A percentile compares a stretch with the other conserved stretches of the same genome.
phyloP scores from a whole-genome alignment of 139 green algal species.

The Coelastrella sp. region DNA sequence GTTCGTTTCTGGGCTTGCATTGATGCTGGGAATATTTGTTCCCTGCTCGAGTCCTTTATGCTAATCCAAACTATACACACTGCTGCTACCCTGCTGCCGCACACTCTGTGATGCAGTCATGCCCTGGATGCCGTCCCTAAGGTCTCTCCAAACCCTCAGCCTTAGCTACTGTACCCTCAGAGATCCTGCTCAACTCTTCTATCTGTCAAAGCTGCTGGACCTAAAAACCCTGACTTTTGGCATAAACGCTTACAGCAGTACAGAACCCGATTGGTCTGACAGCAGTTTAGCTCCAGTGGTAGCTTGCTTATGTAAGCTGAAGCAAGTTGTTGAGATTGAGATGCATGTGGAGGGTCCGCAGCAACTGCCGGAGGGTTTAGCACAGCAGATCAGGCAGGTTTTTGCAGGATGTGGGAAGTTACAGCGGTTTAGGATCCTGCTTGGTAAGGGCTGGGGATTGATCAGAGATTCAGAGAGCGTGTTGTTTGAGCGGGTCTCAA shows the following conservation, averaged over 20 bases:
- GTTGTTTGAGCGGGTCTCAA: slow-evolving; percentile 27
- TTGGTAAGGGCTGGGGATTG: slow-evolving; percentile 12
- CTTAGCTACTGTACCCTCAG: slow-evolving; percentile 20
- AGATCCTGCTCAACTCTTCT: not conserved
- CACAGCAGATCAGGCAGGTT: not conserved
- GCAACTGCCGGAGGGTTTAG: not conserved
- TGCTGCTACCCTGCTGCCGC: not conserved
- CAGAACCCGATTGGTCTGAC: not conserved
- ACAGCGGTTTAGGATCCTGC: not conserved
- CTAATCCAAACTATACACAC: not conserved
- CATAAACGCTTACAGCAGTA: not conserved
- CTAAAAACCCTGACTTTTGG: slow-evolving; percentile 15
- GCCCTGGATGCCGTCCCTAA: not conserved
- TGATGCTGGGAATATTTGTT: no score
- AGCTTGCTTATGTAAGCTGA: not conserved
- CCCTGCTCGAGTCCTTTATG: no score
- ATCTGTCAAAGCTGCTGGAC: not conserved
- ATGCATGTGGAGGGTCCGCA: slow-evolving; percentile 1
- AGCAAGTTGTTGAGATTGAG: slow-evolving; percentile 25
- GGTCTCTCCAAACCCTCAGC: slow-evolving; percentile 26
- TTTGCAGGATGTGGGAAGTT: not conserved
- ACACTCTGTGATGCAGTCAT: not conserved
- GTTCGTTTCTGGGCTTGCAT: not conserved
- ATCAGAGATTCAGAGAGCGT: not conserved
- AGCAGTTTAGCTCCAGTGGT: not conserved